These are phyloP conservation scores for Thalia dealbata DNA, from an alignment of 176 grass and related monocot genomes.

Conservation along the genomic window DNA sequence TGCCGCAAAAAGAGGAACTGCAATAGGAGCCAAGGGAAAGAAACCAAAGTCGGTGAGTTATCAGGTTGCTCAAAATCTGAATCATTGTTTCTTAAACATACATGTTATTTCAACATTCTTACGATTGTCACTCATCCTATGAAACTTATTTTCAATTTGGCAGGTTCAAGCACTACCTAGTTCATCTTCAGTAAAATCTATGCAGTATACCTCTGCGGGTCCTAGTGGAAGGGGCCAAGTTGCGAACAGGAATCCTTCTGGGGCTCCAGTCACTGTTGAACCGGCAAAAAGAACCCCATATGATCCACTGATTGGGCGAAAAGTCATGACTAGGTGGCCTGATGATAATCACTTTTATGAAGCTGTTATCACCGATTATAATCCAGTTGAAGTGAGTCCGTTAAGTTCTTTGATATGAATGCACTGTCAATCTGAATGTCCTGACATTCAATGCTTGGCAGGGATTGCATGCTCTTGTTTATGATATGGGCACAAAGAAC, in stretches of 20 bases:
- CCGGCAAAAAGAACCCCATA: slow-evolving; percentile 34
- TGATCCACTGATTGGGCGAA: slow-evolving; percentile 52
- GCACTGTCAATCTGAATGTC: slow-evolving; percentile 20
- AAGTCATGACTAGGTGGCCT: slow-evolving; percentile 80
- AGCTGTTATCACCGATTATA: slow-evolving; percentile 69
- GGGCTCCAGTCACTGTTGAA: slow-evolving; percentile 37
- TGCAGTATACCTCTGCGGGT: slow-evolving; percentile 50
- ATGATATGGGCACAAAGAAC: slow-evolving; percentile 49
- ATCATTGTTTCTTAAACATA: neutral
- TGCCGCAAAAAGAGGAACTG: slow-evolving; percentile 44
- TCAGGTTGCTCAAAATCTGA: neutral
- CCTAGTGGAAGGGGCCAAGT: slow-evolving; percentile 59
- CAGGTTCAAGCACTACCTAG: slow-evolving; percentile 57
- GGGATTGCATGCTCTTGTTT: slow-evolving; percentile 72
- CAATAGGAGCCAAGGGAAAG: slow-evolving; percentile 62
- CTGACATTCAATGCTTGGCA: slow-evolving; percentile 26
- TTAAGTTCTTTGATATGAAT: slow-evolving; percentile 11
- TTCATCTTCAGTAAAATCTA: slow-evolving; percentile 47
- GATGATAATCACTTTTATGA: slow-evolving; percentile 89
- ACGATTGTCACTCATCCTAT: neutral
- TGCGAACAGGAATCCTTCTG: slow-evolving; percentile 55
- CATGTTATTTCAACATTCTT: slow-evolving; percentile 6
- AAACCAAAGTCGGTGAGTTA: slow-evolving; percentile 63
- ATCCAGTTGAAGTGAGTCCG: slow-evolving; percentile 54
- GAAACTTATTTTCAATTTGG: neutral